phyloP scores from a whole-genome alignment of 768 basidiomycete genomes.

The Kwoniella mangroviensis region DNA sequence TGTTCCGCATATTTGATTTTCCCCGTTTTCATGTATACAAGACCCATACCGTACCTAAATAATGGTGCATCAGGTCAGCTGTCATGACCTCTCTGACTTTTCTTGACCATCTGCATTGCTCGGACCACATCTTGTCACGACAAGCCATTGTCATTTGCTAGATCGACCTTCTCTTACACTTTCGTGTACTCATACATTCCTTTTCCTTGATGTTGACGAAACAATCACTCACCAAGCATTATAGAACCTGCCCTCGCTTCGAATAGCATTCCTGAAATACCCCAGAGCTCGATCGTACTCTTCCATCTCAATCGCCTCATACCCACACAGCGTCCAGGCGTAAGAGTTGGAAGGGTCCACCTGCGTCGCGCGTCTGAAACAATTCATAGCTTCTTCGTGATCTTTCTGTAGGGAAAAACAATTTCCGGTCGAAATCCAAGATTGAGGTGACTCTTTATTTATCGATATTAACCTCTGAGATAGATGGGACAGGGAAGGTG shows the following conservation, averaged over 20 bases:
- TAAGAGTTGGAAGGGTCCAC: constrained; percentile 90
- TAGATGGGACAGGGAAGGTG: constrained; percentile 83
- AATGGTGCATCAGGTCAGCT: background rate
- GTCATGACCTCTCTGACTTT: too few species aligned
- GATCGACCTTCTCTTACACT: too few species aligned
- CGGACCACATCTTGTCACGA: too few species aligned
- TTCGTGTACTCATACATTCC: background rate
- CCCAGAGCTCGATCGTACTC: constrained; percentile 88
- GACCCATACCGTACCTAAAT: constrained; percentile 94
- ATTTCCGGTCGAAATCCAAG: constrained; percentile 98
- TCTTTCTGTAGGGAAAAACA: constrained; percentile 94
- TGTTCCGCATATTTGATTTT: constrained; percentile 93
- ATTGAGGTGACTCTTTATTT: constrained; percentile 72
- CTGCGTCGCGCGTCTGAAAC: constrained; percentile 88
- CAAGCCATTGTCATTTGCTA: too few species aligned
- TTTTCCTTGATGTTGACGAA: background rate
- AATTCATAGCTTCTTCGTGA: constrained; percentile 86
- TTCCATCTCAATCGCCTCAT: constrained; percentile 89
- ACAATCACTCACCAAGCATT: constrained; percentile 83
- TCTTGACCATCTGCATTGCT: too few species aligned
- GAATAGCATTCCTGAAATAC: constrained; percentile 89
- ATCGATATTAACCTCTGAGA: constrained; percentile 89
- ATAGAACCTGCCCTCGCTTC: constrained; percentile 90
- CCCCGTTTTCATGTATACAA: constrained; percentile 92
- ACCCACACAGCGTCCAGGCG: constrained; percentile 93